Base-by-base conservation (phyloP, 2,329 filamentous ascomycete genomes). In the Hymenoscyphus infarciens region DNA sequence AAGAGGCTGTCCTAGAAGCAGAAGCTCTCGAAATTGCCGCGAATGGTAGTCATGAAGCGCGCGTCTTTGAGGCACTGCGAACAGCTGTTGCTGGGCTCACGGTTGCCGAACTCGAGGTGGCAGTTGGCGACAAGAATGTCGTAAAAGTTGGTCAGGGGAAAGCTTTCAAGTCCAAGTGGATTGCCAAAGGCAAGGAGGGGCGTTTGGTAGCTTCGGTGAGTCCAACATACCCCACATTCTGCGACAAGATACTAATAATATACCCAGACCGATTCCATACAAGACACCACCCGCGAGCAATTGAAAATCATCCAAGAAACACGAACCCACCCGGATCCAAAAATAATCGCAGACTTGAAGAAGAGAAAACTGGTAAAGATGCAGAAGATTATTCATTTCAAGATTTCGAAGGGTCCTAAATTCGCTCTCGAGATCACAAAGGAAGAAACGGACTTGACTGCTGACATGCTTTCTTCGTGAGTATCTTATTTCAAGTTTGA, bases 391-490 rank as follows among this genome's bases (percentile, higher is more conserved):
- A 89, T 96, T 71, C 87, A 81, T 75, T 99, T 95, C 83, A 89
- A 85, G 69, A 87, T 96, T 64, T 80, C 81, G 64, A 97, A 97
- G 80, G 95, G 92, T 0, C 79, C 87, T 64, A 96, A 96, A 76
- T 99, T 92, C 75, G 91, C 92, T 53, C 85, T 90, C 57, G 89
- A 97, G 77, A 90, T 98, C 68, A 83, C 89, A 55, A 92, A 96
- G 77, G 93, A 98, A 79, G 92, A 96, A 78, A 97, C 95, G 53
- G 95, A 99, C 75, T 80, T 99, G 73, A 98, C 95, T 11, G 89
- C 87, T 59, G 95, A 99, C 63, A 97, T 99, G 90, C 81, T 99
- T 68, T 81, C 87, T 56, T 89, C 82, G 69, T 78, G 71, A 57
- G 71, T 72, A 27, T 57, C 3, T 13, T 11, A 15, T 22, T 13